A percentile compares a stretch with the other conserved stretches of the same genome.
These are phyloP conservation scores for Dactylonectria estremocensis DNA, from an alignment of 2,329 filamentous ascomycete species.

Conservation along the genomic window DNA sequence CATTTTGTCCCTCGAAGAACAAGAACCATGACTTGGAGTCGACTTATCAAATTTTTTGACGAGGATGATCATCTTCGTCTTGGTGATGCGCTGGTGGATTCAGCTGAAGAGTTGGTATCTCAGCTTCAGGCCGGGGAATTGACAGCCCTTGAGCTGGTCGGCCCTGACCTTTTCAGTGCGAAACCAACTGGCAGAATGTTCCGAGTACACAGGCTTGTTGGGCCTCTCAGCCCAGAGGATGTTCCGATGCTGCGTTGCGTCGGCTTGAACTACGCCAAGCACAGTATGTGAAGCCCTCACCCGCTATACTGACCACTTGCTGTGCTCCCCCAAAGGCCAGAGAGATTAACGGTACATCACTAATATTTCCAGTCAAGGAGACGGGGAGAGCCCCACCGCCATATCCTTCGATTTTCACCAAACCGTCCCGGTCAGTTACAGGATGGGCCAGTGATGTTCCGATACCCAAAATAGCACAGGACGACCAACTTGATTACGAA, in stretches of 20 bases:
- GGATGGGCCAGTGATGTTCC: constrained; percentile 20
- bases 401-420: constrained; percentile 24
- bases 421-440: constrained; percentile 22
- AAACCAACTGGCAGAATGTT: constrained; percentile 13
- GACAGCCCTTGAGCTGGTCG: constrained; percentile 11
- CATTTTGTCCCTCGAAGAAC: background rate
- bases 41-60: constrained; percentile 26
- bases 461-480: constrained; percentile 23
- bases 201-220: constrained; percentile 18
- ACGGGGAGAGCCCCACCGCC: constrained; percentile 27
- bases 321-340: background rate
- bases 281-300: constrained; percentile 14
- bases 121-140: constrained; percentile 12
- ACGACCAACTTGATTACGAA: constrained; percentile 32
- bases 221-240: constrained; percentile 15
- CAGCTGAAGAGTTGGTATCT: constrained; percentile 13
- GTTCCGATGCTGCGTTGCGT: constrained; percentile 29
- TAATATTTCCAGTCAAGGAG: constrained; percentile 26
- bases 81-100: constrained; percentile 15
- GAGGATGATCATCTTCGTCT: constrained; percentile 10
- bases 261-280: constrained; percentile 31
- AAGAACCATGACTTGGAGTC: constrained; percentile 21
- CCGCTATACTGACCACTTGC: background rate
- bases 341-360: background rate
- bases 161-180: constrained; percentile 14